These are phyloP conservation scores for Bipolaris zeicola DNA, from an alignment of 2,329 filamentous ascomycete species.

Conservation along the genomic window DNA sequence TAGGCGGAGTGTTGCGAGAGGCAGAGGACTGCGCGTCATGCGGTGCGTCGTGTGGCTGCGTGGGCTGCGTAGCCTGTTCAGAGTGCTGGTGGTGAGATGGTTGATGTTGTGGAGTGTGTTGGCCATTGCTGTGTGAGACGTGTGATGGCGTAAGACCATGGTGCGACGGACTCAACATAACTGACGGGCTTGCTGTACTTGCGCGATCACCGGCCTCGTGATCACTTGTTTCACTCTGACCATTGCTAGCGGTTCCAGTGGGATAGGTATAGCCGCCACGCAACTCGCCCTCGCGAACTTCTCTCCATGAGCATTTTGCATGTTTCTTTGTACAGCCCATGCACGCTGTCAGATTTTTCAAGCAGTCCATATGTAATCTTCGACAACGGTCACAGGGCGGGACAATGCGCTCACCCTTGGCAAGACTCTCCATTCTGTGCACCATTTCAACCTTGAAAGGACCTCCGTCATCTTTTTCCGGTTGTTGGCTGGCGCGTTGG, in stretches of 20 bases:
- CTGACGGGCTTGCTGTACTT: conserved; percentile 38
- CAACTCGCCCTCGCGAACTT: conserved; percentile 75
- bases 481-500: conserved; percentile 43
- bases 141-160: conserved; percentile 31
- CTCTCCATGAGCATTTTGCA: conserved; percentile 84
- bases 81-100: conserved; percentile 7
- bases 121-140: conserved; percentile 22
- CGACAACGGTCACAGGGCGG: conserved; percentile 86
- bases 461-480: conserved; percentile 62
- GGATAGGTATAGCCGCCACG: conserved; percentile 35
- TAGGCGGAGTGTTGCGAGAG: conserved; percentile 31
- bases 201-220: conserved; percentile 35
- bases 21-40: conserved; percentile 26
- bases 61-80: conserved; percentile 5
- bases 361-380: conserved; percentile 77
- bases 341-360: conserved; percentile 86
- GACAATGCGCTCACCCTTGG: conserved; percentile 74
- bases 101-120: conserved; percentile 19
- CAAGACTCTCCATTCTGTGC: conserved; percentile 74
- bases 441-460: conserved; percentile 70
- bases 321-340: conserved; percentile 89
- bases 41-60: conserved; percentile 14
- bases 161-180: conserved; percentile 33
- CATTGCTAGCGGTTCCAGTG: conserved; percentile 29
- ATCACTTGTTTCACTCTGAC: conserved; percentile 43